Evolutionary conservation across 345 rosid genomes (phyloP).

Genomic region (Populus alba): DNA sequence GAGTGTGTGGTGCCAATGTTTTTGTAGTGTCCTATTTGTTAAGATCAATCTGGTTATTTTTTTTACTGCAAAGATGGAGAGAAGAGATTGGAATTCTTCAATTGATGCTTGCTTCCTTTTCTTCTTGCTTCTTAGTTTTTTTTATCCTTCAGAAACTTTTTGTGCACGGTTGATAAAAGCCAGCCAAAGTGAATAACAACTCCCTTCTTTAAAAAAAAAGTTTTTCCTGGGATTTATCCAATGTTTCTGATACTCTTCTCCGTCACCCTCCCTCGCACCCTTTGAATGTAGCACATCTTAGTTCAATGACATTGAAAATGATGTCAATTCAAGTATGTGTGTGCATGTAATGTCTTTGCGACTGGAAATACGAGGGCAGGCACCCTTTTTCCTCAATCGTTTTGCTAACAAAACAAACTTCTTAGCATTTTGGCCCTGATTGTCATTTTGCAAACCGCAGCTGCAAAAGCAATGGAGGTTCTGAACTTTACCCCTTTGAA

Average conservation of each 20-base stretch:
- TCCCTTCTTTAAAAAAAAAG: too few species aligned
- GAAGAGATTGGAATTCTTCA: neutral
- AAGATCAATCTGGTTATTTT: neutral
- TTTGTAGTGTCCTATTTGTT: neutral
- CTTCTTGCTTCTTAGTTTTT: neutral
- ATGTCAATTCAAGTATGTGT: neutral
- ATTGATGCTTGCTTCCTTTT: neutral
- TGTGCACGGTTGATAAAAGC: neutral
- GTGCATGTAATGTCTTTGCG: neutral
- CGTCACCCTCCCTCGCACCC: neutral
- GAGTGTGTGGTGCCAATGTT: neutral
- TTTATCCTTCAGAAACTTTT: neutral
- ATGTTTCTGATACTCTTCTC: neutral
- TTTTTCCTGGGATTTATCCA: neutral
- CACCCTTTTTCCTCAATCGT: neutral
- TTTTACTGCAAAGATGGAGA: neutral
- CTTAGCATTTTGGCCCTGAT: neutral
- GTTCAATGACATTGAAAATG: neutral
- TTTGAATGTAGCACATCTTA: neutral
- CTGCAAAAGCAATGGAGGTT: conserved; percentile 53
- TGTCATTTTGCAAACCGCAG: conserved; percentile 33
- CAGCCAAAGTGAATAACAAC: neutral
- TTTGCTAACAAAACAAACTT: neutral
- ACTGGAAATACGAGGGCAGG: neutral
- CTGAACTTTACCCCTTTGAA: conserved; percentile 56